A percentile compares a stretch with the other conserved stretches of the same genome.
Evolutionary conservation across 306 rosid genomes (phyloP).

Genomic region (Carpinus viminea): DNA sequence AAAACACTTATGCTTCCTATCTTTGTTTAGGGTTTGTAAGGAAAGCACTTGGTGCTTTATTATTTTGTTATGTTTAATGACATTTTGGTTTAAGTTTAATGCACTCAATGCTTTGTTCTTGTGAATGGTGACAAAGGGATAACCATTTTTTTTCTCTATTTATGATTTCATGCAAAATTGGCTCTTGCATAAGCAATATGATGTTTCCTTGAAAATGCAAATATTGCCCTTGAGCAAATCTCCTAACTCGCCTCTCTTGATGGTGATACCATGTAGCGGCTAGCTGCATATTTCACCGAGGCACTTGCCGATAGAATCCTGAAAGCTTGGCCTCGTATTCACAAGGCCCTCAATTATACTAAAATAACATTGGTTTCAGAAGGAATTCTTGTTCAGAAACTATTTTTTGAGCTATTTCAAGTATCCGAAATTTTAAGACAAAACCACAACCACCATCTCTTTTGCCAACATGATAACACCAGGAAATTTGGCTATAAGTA

Average conservation of each 20-base stretch:
- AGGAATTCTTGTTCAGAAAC: constrained; percentile 62
- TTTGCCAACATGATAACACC: too few species aligned
- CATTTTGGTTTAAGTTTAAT: too few species aligned
- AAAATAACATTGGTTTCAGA: constrained; percentile 56
- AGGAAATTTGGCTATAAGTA: too few species aligned
- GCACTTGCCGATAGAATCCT: constrained; percentile 80
- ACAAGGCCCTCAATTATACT: constrained; percentile 79
- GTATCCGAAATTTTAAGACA: too few species aligned
- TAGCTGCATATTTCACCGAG: constrained; percentile 71
- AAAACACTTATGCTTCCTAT: too few species aligned
- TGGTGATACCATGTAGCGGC: constrained; percentile 91
- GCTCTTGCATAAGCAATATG: not conserved
- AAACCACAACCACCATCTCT: too few species aligned
- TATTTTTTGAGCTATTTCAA: constrained; percentile 70
- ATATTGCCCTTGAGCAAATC: constrained; percentile 74
- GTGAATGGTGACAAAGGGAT: not conserved
- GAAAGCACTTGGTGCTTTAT: too few species aligned
- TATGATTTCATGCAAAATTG: constrained; percentile 7
- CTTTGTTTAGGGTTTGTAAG: too few species aligned
- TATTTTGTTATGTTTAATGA: too few species aligned
- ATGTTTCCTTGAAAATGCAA: constrained; percentile 61
- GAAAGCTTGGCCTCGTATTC: constrained; percentile 75
- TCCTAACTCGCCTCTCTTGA: constrained; percentile 71
- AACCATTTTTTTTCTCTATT: not conserved
- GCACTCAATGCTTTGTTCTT: not conserved